Evolutionary conservation across 345 rosid genomes (phyloP).

Genomic region (Erucastrum elatum): DNA sequence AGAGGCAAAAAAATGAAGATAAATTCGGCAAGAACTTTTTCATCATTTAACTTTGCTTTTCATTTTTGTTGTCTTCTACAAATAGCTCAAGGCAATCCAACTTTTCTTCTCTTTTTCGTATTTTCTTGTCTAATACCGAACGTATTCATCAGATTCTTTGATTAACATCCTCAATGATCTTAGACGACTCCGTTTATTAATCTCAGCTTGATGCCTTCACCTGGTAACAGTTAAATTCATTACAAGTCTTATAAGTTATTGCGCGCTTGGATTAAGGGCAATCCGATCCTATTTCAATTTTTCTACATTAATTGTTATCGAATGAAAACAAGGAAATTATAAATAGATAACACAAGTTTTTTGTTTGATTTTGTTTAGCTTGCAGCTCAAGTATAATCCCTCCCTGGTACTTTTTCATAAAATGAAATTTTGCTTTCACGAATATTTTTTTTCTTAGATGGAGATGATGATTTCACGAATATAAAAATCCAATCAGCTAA

Average conservation of each 20-base stretch:
- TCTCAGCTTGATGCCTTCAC: background rate
- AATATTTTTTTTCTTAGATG: conserved; percentile 15
- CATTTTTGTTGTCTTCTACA: background rate
- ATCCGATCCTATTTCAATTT: background rate
- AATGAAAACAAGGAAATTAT: background rate
- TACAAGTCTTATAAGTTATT: background rate
- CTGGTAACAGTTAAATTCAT: background rate
- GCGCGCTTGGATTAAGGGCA: background rate
- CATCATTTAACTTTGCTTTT: conserved; percentile 13
- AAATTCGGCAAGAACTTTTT: conserved; percentile 15
- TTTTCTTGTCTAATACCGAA: background rate
- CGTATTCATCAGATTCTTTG: background rate
- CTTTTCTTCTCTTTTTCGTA: background rate
- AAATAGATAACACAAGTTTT: background rate
- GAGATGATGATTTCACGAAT: conserved; percentile 28
- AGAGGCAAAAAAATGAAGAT: conserved; percentile 1
- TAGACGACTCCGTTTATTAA: background rate
- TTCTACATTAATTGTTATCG: background rate
- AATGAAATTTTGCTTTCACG: conserved; percentile 22
- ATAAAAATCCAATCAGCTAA: conserved; percentile 21
- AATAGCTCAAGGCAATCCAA: background rate
- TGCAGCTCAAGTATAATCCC: conserved; percentile 4
- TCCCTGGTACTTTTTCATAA: background rate
- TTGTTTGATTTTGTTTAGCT: conserved; percentile 7
- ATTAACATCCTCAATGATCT: background rate